A percentile compares a stretch with the other conserved stretches of the same genome.
phyloP scores from a whole-genome alignment of 495 filamentous ascomycete species.

The Tirmania nivea region DNA sequence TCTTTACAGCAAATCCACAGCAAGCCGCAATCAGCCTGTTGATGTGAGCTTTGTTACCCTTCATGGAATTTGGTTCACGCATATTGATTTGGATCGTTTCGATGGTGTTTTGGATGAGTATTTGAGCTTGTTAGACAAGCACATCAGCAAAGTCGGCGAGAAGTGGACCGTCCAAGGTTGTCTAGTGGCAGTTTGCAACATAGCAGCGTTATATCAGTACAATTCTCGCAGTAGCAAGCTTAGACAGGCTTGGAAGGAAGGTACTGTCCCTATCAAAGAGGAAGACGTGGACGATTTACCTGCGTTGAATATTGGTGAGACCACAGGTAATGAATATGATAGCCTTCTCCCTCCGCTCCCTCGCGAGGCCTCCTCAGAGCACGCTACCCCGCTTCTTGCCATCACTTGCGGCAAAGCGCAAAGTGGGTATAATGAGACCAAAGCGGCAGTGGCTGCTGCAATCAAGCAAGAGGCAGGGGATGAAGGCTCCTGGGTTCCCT shows the following conservation, averaged over 20 bases:
- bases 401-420: not conserved
- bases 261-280: not conserved
- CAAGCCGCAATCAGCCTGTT: slow-evolving; percentile 9
- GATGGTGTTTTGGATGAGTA: slow-evolving; percentile 24
- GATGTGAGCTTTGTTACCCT: slow-evolving; percentile 31
- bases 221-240: slow-evolving; percentile 29
- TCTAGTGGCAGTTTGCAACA: slow-evolving; percentile 33
- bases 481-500: not conserved
- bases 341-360: slow-evolving; percentile 14
- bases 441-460: not conserved
- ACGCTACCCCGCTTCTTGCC: slow-evolving; percentile 10
- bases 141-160: slow-evolving; percentile 26
- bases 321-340: slow-evolving; percentile 9
- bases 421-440: not conserved
- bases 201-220: slow-evolving; percentile 40
- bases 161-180: slow-evolving; percentile 24
- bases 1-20: slow-evolving; percentile 18
- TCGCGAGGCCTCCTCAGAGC: slow-evolving; percentile 11
- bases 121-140: slow-evolving; percentile 25
- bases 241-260: slow-evolving; percentile 16
- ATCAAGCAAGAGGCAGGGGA: not conserved
- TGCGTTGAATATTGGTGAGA: not conserved
- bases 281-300: not conserved
- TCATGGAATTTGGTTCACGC: slow-evolving; percentile 35
- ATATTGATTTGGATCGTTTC: slow-evolving; percentile 25